phyloP scores from a whole-genome alignment of 148 eudicot species.

The Fagopyrum homotropicum region DNA sequence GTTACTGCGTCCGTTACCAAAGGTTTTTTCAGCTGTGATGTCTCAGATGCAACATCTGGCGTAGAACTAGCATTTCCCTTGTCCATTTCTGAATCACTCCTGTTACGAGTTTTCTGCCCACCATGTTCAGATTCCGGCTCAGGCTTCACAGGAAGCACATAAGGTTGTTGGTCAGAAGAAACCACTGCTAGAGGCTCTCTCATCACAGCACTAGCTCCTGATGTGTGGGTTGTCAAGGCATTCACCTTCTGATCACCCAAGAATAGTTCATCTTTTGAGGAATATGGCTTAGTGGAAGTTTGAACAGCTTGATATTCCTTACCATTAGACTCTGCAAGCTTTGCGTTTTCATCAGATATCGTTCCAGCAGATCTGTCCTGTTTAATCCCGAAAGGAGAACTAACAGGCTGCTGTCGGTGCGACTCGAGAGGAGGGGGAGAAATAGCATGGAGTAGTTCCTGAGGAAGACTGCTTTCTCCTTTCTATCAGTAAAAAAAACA shows the following conservation, averaged over 20 bases:
- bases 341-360: constrained; percentile 40
- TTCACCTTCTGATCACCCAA: constrained; percentile 46
- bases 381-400: constrained; percentile 37
- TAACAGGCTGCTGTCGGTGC: constrained; percentile 47
- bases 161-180: constrained; percentile 40
- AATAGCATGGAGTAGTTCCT: constrained; percentile 77
- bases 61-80: constrained; percentile 66
- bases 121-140: constrained; percentile 55
- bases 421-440: constrained; percentile 73
- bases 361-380: constrained; percentile 48
- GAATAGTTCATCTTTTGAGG: constrained; percentile 41
- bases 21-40: constrained; percentile 54
- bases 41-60: constrained; percentile 38
- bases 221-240: constrained; percentile 26
- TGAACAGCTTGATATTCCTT: constrained; percentile 39
- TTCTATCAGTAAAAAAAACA: constrained; percentile 44
- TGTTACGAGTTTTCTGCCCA: constrained; percentile 33
- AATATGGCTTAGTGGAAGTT: constrained; percentile 25
- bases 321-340: constrained; percentile 42
- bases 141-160: constrained; percentile 36
- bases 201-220: constrained; percentile 24
- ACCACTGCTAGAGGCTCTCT: constrained; percentile 42
- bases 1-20: constrained; percentile 36
- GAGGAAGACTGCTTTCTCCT: constrained; percentile 87
- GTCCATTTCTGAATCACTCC: constrained; percentile 42